These are phyloP conservation scores for Rossbeevera mucosa DNA, from an alignment of 768 basidiomycete genomes.

Conservation along the genomic window DNA sequence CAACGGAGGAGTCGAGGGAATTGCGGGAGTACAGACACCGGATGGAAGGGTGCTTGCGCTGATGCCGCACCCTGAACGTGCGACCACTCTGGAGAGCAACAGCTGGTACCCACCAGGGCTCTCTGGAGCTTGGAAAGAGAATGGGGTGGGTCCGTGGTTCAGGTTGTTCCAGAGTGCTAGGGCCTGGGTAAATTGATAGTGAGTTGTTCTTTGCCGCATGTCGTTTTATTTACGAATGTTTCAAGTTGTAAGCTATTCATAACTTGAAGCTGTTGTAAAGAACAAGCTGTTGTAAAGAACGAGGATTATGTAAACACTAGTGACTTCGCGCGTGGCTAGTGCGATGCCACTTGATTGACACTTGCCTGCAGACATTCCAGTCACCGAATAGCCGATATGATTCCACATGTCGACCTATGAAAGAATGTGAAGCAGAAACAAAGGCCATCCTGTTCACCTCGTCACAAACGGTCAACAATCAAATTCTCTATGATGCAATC, in stretches of 20 bases:
- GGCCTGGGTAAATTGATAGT: constrained; percentile 45
- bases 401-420: not conserved
- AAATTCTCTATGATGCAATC: constrained; percentile 11
- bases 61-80: constrained; percentile 98
- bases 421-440: constrained; percentile 6
- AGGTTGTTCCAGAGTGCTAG: constrained; percentile 89
- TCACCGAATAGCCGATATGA: not conserved
- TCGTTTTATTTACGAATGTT: too few relatives aligned
- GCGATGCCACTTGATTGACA: not conserved
- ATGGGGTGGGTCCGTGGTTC: constrained; percentile 89
- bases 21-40: constrained; percentile 83
- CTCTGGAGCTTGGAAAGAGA: constrained; percentile 47
- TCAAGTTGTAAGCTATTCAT: constrained; percentile 6
- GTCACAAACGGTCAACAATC: constrained; percentile 5
- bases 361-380: not conserved
- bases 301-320: not conserved
- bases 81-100: constrained; percentile 73
- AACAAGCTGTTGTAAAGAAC: too few relatives aligned
- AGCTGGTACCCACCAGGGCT: constrained; percentile 81
- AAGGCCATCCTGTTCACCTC: constrained; percentile 10
- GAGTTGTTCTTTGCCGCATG: constrained; percentile 8
- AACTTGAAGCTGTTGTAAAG: too few relatives aligned
- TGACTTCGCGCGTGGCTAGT: too few relatives aligned
- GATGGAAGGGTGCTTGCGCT: constrained; percentile 89
- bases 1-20: constrained; percentile 79